Base-by-base conservation (phyloP, 805 yeast genomes). In the Yamadazyma tumulicola region DNA sequence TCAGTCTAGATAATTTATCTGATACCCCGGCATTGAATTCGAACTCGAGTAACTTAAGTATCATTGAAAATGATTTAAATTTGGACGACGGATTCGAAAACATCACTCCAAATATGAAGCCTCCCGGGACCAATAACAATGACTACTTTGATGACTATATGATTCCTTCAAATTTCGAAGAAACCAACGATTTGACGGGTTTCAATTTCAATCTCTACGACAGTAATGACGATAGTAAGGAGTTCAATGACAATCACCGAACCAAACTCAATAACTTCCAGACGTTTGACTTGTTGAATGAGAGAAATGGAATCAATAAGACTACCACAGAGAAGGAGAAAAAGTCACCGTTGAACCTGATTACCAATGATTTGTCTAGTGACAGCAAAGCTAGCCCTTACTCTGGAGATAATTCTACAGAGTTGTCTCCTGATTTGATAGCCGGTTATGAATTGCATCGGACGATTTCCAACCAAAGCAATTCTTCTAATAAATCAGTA, bases 61-160 rank as follows among this genome's bases (percentile, higher is more conserved):
- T 43, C 14, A 26, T 23, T 26, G 47, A 43, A 24, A 28, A 27
- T 25, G 48, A 43, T 30, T 26, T 41, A 16, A 29, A 37, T 15
- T 35, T 38, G 12, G 43, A 43, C 21, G 36, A 35, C 8, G 24
- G 25, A 6, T 31, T 25, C 13, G 43, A 38, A 19, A 49, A 47
- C 29, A 39, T 59, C 10, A 61, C 67, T 3, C 67, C 65, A 3
- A 44, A 50, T 5, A 55, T 59, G 59, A 53, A 53, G 24, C 64
- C 64, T 0, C 66, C 67, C 2, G 55, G 52, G 6, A 38, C 45
- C 2, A 32, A 38, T 15, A 31, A 37, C 9, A 19, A 38, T 21
- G 48, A 43, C 5, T 43, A 43, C 27, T 43, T 43, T 19, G 48
- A 41, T 13, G 45, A 34, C 8, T 29, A 36, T 18, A 29, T 36